Percentiles rank a stretch among this genome's conserved stretches.
Evolutionary conservation across 2,329 filamentous ascomycete species (phyloP).

Genomic region (Fusarium longipes): DNA sequence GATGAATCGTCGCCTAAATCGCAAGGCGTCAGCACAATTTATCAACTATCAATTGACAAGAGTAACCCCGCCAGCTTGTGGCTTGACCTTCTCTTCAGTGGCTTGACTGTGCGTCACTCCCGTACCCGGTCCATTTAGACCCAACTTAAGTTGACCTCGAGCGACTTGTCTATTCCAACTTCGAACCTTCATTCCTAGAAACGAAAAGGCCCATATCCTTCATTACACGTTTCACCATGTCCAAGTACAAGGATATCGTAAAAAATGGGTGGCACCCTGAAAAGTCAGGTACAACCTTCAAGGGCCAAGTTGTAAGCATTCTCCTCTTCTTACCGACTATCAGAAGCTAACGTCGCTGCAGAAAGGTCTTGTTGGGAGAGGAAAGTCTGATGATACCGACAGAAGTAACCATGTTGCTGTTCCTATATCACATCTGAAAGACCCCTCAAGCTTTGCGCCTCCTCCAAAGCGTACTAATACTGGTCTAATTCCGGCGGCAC

Average conservation of each 20-base stretch:
- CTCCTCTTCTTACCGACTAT: slow-evolving; percentile 5
- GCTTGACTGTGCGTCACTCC: slow-evolving; percentile 37
- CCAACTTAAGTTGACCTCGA: slow-evolving; percentile 24
- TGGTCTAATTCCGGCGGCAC: slow-evolving; percentile 49
- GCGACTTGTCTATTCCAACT: slow-evolving; percentile 3
- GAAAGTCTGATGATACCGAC: slow-evolving; percentile 49
- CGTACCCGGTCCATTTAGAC: slow-evolving; percentile 18
- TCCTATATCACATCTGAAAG: slow-evolving; percentile 77
- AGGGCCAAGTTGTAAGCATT: slow-evolving; percentile 57
- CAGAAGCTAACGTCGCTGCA: slow-evolving; percentile 41
- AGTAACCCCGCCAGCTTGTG: slow-evolving; percentile 35
- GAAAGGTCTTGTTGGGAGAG: slow-evolving; percentile 60
- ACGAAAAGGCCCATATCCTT: background rate
- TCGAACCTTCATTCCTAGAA: slow-evolving; percentile 2
- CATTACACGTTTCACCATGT: slow-evolving; percentile 48
- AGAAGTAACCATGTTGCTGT: slow-evolving; percentile 56
- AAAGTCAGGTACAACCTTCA: slow-evolving; percentile 54
- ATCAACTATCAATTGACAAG: slow-evolving; percentile 4
- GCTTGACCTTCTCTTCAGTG: slow-evolving; percentile 25
- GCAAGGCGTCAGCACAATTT: slow-evolving; percentile 27
- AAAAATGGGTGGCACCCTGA: slow-evolving; percentile 67
- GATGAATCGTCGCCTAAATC: slow-evolving; percentile 24
- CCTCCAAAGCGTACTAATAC: slow-evolving; percentile 73
- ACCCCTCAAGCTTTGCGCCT: slow-evolving; percentile 81
- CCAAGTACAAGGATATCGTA: slow-evolving; percentile 59